A percentile compares a stretch with the other conserved stretches of the same genome.
phyloP scores from a whole-genome alignment of 805 yeast genomes.

The Nakazawaea holstii region DNA sequence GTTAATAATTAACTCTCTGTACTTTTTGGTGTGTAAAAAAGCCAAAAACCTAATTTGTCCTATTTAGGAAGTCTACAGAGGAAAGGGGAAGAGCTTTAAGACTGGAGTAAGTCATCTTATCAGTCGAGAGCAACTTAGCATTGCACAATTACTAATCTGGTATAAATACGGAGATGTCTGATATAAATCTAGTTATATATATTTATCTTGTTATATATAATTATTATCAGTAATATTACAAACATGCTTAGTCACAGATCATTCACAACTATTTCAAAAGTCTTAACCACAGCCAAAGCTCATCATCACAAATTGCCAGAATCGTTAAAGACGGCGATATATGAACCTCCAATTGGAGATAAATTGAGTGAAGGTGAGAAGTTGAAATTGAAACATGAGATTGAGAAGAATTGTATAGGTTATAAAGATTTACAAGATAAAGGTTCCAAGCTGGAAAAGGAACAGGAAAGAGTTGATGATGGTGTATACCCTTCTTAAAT shows the following conservation, averaged over 20 bases:
- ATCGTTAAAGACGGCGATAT: conserved; percentile 3
- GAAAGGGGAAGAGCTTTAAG: too few species aligned
- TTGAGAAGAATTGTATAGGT: conserved; percentile 19
- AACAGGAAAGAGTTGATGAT: conserved; percentile 42
- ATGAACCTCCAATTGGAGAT: conserved; percentile 6
- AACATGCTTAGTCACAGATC: neutral
- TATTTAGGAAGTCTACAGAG: too few species aligned
- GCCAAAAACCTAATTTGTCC: too few species aligned
- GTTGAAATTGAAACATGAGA: neutral
- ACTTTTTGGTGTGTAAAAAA: too few species aligned
- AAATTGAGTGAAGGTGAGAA: conserved; percentile 4
- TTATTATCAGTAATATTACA: too few species aligned
- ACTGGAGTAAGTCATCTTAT: too few species aligned
- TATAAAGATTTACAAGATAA: conserved; percentile 36
- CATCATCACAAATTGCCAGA: conserved; percentile 1
- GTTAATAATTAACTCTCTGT: too few species aligned
- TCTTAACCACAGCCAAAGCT: neutral
- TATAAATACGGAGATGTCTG: too few species aligned
- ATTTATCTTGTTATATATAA: too few species aligned
- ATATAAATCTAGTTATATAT: too few species aligned
- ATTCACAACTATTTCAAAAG: neutral
- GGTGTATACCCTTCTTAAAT: conserved; percentile 22
- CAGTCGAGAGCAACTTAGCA: too few species aligned
- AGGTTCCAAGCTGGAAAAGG: conserved; percentile 35
- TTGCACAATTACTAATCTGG: too few species aligned